These are phyloP conservation scores for Starmerella potacharoeniae DNA, from an alignment of 805 yeast genomes.

Conservation along the genomic window DNA sequence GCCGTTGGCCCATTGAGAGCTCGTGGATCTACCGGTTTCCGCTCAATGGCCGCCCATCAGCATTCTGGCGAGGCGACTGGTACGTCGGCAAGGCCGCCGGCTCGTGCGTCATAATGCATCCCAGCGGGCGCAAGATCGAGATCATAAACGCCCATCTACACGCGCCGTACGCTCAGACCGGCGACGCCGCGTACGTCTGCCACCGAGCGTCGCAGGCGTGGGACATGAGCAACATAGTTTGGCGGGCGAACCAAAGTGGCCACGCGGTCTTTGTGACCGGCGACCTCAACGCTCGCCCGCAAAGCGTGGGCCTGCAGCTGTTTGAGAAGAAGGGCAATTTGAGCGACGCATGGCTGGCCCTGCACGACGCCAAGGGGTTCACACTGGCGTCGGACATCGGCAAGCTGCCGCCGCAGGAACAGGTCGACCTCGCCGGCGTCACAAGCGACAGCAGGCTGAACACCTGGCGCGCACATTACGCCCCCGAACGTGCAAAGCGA, in stretches of 20 bases:
- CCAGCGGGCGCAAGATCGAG: slow-evolving; percentile 45
- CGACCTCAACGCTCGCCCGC: slow-evolving; percentile 83
- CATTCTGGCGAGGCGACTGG: slow-evolving; percentile 94
- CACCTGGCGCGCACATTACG: slow-evolving; percentile 60
- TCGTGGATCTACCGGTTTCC: slow-evolving; percentile 78
- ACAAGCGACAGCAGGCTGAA: slow-evolving; percentile 84
- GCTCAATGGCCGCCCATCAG: slow-evolving; percentile 86
- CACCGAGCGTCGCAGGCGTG: slow-evolving; percentile 94
- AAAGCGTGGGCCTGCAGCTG: slow-evolving; percentile 66
- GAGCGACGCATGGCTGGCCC: slow-evolving; percentile 65
- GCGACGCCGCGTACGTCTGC: slow-evolving; percentile 82
- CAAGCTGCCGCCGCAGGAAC: slow-evolving; percentile 43
- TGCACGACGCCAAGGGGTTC: not conserved
- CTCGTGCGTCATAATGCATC: slow-evolving; percentile 52
- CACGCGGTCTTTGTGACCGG: slow-evolving; percentile 85
- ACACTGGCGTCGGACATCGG: slow-evolving; percentile 36
- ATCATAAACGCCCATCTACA: slow-evolving; percentile 90
- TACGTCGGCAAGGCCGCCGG: slow-evolving; percentile 87
- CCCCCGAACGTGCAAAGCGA: slow-evolving; percentile 64
- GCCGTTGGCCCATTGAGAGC: slow-evolving; percentile 70
- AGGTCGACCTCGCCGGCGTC: slow-evolving; percentile 62
- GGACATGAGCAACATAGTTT: slow-evolving; percentile 69
- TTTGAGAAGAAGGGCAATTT: slow-evolving; percentile 59
- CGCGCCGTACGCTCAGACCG: slow-evolving; percentile 75
- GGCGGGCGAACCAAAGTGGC: slow-evolving; percentile 55